These are phyloP conservation scores for Citrus sp. DNA, from an alignment of 345 rosid genomes.

Conservation along the genomic window DNA sequence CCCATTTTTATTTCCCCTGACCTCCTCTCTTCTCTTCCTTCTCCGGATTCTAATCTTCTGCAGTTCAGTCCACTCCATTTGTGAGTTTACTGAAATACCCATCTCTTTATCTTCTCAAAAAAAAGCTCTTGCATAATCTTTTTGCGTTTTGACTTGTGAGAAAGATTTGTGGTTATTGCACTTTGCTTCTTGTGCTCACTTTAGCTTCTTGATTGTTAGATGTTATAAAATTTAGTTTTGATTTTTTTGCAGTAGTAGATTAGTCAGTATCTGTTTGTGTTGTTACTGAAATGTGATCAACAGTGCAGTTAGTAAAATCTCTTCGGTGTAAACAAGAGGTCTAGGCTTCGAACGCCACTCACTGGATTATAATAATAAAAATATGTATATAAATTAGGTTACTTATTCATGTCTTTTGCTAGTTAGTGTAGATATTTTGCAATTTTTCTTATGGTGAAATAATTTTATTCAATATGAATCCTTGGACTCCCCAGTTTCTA, in stretches of 20 bases:
- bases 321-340: too few species aligned
- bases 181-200: not conserved
- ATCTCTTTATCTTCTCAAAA: not conserved
- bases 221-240: not conserved
- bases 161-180: not conserved
- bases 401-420: too few species aligned
- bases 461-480: too few species aligned
- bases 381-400: too few species aligned
- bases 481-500: too few species aligned
- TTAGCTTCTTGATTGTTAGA: not conserved
- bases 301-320: too few species aligned
- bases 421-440: too few species aligned
- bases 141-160: not conserved
- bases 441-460: too few species aligned
- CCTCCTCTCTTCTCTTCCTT: constrained; percentile 62
- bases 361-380: too few species aligned
- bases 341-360: too few species aligned
- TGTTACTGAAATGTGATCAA: not conserved
- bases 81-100: constrained; percentile 30
- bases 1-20: constrained; percentile 71
- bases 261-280: not conserved
- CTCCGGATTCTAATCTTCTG: constrained; percentile 56
- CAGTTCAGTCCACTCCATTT: constrained; percentile 77
- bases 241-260: not conserved
- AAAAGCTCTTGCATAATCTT: not conserved